These are phyloP conservation scores for Puya raimondii DNA, from an alignment of 176 grass and related monocot genomes.

Conservation along the genomic window DNA sequence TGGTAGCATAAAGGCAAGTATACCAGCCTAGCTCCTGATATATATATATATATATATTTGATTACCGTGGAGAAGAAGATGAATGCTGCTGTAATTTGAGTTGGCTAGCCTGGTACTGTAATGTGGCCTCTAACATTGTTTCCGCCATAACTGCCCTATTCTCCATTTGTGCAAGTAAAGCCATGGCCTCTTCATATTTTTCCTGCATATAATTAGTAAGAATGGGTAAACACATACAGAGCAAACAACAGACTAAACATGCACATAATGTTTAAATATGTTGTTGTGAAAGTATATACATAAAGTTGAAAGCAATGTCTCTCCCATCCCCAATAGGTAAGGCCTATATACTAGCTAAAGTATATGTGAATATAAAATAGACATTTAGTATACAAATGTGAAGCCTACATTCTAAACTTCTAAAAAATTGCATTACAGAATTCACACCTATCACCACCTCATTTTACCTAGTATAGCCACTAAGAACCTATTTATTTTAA, in stretches of 20 bases:
- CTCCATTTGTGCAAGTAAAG: slow-evolving; percentile 67
- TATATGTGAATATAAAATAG: too few relatives aligned
- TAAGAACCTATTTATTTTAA: too few relatives aligned
- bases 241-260: slow-evolving; percentile 7
- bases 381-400: too few relatives aligned
- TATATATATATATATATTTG: slow-evolving; percentile 8
- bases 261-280: neutral
- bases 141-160: slow-evolving; percentile 98
- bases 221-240: slow-evolving; percentile 21
- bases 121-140: slow-evolving; percentile 91
- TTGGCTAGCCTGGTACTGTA: slow-evolving; percentile 96
- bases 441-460: too few relatives aligned
- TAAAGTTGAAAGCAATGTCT: too few relatives aligned
- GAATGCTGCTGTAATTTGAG: slow-evolving; percentile 73
- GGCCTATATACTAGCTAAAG: too few relatives aligned
- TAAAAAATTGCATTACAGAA: too few relatives aligned
- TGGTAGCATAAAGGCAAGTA: neutral
- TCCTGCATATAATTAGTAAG: slow-evolving; percentile 44
- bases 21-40: too few relatives aligned
- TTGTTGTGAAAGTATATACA: too few relatives aligned
- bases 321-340: too few relatives aligned
- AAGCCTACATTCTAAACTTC: too few relatives aligned
- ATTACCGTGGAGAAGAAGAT: slow-evolving; percentile 72
- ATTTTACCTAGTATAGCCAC: too few relatives aligned
- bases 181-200: slow-evolving; percentile 67